Base-by-base conservation (phyloP, 2,329 filamentous ascomycete species). In the Thelonectria rubi region DNA sequence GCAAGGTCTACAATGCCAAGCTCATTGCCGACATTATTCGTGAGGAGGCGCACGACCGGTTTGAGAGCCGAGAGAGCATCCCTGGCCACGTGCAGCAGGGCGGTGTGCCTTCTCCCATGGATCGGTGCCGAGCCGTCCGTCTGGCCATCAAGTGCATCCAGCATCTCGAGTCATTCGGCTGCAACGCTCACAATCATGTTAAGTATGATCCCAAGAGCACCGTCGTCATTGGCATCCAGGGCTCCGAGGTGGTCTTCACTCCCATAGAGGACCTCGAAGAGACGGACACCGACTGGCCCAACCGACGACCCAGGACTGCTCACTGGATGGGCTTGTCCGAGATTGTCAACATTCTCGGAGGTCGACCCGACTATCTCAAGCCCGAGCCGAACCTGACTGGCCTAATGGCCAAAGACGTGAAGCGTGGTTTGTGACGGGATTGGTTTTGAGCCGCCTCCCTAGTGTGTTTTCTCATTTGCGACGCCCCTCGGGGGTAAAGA, bases 21-120 rank as follows among this genome's bases (percentile, higher is more conserved):
- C 87, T 97, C 60, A 94, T 99, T 72, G 94, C 94, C 34, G 91
- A 94, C 74, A 97, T 98, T 79, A 97, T 99, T 79, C 91, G 91
- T 60, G 93, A 97, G 69, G 95, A 98, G 77, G 92, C 93, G 9
- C 90, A 92, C 70, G 93, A 93, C 66, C 89, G 93, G 15, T 99
- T 99, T 74, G 95, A 99, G 78, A 91, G 92, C 47, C 89, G 94
- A 63, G 91, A 95, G 75, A 94, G 92, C 68, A 94, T 97, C 52
- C 94, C 94, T 0, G 94, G 94, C 14, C 94, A 97, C 79, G 94
- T 97, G 67, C 94, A 97, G 78, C 94, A 97, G 80, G 94, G 94
- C 69, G 93, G 93, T 60, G 92, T 92, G 45, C 95, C 95, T 0
- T 96, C 92, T 3, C 89, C 95, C 7, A 98, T 99, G 94, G 95